Evolutionary conservation across 192 early-diverging fungal genomes (phyloP).

Genomic region (Entomortierella parvispora): DNA sequence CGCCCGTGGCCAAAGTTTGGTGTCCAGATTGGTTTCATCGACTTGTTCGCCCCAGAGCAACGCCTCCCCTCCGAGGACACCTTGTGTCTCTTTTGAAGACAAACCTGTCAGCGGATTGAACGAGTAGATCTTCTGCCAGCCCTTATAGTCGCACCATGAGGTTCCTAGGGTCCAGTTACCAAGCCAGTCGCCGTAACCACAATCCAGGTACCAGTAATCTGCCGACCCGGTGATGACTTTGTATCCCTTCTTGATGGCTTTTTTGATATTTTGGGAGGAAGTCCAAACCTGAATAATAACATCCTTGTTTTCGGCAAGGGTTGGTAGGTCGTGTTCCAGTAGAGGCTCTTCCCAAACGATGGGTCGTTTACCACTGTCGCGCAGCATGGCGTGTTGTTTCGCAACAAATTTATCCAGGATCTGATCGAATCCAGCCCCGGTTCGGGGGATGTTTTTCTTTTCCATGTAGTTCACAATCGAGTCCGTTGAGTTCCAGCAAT

Average conservation of each 20-base stretch:
- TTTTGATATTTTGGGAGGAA: slow-evolving; percentile 63
- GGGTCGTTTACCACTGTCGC: slow-evolving; percentile 56
- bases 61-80: slow-evolving; percentile 78
- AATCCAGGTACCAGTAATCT: slow-evolving; percentile 83
- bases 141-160: slow-evolving; percentile 72
- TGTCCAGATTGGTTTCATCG: slow-evolving; percentile 72
- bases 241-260: slow-evolving; percentile 71
- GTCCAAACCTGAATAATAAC: slow-evolving; percentile 80
- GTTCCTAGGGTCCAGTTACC: slow-evolving; percentile 50
- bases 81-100: slow-evolving; percentile 57
- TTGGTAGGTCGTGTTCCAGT: slow-evolving; percentile 58
- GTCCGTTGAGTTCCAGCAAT: slow-evolving; percentile 70
- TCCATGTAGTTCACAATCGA: slow-evolving; percentile 46
- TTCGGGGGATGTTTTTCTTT: slow-evolving; percentile 10
- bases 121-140: slow-evolving; percentile 79
- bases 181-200: slow-evolving; percentile 78
- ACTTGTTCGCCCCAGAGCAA: slow-evolving; percentile 80
- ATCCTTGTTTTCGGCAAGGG: slow-evolving; percentile 62
- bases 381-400: slow-evolving; percentile 59
- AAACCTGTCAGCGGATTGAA: slow-evolving; percentile 72
- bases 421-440: slow-evolving; percentile 19
- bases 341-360: slow-evolving; percentile 88
- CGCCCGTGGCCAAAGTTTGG: slow-evolving; percentile 76
- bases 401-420: slow-evolving; percentile 58
- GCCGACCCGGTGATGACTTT: slow-evolving; percentile 71